Base-by-base conservation (phyloP, 352 stramenopile species). In the Achlya hypogyna region DNA sequence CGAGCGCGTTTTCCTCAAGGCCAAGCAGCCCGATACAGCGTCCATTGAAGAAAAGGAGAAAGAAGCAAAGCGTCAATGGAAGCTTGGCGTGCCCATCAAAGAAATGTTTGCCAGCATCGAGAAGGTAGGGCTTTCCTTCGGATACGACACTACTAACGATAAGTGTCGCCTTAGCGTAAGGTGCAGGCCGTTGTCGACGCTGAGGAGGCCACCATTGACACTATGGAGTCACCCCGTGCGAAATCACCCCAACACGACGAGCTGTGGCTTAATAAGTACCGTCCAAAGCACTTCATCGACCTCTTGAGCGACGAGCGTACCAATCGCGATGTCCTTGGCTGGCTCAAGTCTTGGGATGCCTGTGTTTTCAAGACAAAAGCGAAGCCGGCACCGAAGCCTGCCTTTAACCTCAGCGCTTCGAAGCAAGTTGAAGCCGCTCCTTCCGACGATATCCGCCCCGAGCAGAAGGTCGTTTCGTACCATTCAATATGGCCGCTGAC, bases 211-310 rank as follows among this genome's bases (percentile, higher is more conserved):
- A 72, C n/a, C 12, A 54, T 74, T 22, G 45, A 54, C 8, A 42
- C 66, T 52, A 38, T 66, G 28, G 52, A 62, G 9, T 10, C 66
- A 0, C 5, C 70, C 38, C 9, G 20, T 20, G 42, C 60, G 3
- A 31, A 43, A 58, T 14, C 49, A 74, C 49, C 32, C 2, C 27
- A 76, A 23, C 70, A 76, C 25, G 65, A 71, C 18, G 74, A 78
- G 43, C 75, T 99, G 25, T 99, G 96, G 97, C 82, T 98, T 12
- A 95, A 99, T 72, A 98, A 98, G 71, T 98, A 99, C 83, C 90
- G 92, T 20, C 96, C 97, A 1, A 75, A 86, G 35, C 81, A 79
- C 43, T 98, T 98, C 65, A 78, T 95, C 16, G 87, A 99, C 73
- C 73, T 99, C 32, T 75, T 99, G 16, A 98, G 90, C 27, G 92